Evolutionary conservation across 805 yeast species (phyloP), one percentile per base, ranked within the genome.

Genomic region (Diddensiella santjacobensis): DNA sequence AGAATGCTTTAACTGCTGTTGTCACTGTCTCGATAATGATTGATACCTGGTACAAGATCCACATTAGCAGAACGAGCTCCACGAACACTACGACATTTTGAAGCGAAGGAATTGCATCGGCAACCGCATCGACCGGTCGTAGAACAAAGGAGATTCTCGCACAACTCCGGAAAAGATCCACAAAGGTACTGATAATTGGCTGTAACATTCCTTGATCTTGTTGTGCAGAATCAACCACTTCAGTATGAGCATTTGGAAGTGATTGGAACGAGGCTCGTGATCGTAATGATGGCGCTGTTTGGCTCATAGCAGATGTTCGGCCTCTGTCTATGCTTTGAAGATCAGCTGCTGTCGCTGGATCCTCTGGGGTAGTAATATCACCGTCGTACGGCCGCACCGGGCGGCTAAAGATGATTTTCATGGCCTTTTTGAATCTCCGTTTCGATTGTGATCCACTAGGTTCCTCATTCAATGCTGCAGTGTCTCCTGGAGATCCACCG

Each of bases 11-110:
- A 37, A 61, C 51, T 3, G 59, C 56, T 11, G 57, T 54, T 17
- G 63, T 54, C 26, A 57, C 22, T 4, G 61, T 60, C 40, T 59
- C 62, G 22, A 60, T 45, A 10, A 62, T 41, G n/a, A 60, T 58
- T 3, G 61, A 58, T 5, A 60, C 52, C 42, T 60, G 63, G 53
- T 60, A 62, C 40, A 62, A 46, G n/a, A 61, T 46, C 58, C 62
- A 60, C 52, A 58, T 50, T 4, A 59, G 50, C 23, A 58, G 44
- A 8, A 55, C 20, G 15, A 59, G 52, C 45, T 62, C 66, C 17
- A 53, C 54, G 2, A 55, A 47, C 8, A 61, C 61, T 11, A 61
- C 57, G 3, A 50, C 44, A 20, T 50, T 52, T 40, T 53, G 55
- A 19, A 53, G 40, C 13, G 52, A 35, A 1, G 65, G 65, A 19